These are phyloP conservation scores for Luffa acutangula DNA, from an alignment of 306 rosid species.

Conservation along the genomic window DNA sequence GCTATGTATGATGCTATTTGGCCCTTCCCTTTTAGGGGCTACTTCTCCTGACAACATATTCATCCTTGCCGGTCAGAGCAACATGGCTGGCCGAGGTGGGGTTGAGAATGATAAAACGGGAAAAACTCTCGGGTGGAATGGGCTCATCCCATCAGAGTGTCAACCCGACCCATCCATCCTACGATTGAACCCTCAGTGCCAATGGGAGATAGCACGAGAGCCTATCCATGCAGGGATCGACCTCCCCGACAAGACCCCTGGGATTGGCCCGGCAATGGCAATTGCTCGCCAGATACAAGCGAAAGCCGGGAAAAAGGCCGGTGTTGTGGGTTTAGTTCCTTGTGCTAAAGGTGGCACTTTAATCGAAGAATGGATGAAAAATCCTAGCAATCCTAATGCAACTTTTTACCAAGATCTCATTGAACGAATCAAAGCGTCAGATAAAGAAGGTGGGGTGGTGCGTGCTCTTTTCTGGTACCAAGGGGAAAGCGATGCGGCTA, in stretches of 20 bases:
- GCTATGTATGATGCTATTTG: not conserved
- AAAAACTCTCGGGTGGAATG: not conserved
- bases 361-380: not conserved
- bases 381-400: not conserved
- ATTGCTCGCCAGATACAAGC: not conserved
- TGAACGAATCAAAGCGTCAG: not conserved
- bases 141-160: not conserved
- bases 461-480: slow-evolving; percentile 1
- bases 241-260: not conserved
- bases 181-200: not conserved
- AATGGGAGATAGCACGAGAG: slow-evolving; percentile 3
- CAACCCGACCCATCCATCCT: not conserved
- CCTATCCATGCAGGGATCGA: not conserved
- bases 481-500: not conserved
- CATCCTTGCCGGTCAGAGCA: not conserved
- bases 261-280: not conserved
- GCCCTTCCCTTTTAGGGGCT: not conserved
- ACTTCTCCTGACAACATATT: not conserved
- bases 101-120: not conserved
- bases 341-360: not conserved
- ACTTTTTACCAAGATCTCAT: not conserved
- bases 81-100: slow-evolving; percentile 11
- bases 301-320: not conserved
- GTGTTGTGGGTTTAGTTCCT: not conserved
- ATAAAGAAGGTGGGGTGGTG: not conserved